Conservation (phyloP, 768 basidiomycete species). For the Russula compacta region DNA sequence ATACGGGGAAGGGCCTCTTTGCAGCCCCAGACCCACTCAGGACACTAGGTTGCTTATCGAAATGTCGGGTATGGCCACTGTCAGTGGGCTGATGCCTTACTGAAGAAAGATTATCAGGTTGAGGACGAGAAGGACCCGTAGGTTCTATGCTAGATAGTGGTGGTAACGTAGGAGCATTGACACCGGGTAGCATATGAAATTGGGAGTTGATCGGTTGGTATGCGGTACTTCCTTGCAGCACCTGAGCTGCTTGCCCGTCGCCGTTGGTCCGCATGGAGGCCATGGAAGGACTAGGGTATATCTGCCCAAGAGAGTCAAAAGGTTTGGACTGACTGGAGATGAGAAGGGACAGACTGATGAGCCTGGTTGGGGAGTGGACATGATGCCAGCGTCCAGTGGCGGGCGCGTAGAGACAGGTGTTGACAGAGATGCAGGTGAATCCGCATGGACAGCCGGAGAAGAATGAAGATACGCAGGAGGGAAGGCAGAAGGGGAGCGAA, state of each 20-base stretch:
- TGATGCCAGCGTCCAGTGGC: slow-evolving; percentile 22
- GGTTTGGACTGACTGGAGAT: background rate
- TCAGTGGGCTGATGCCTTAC: slow-evolving; percentile 49
- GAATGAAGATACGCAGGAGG: slow-evolving; percentile 47
- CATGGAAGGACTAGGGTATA: slow-evolving; percentile 12
- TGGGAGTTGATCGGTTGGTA: slow-evolving; percentile 9
- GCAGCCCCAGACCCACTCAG: slow-evolving; percentile 28
- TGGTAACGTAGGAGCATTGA: slow-evolving; percentile 15
- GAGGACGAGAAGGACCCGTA: slow-evolving; percentile 12
- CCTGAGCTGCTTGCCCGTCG: slow-evolving; percentile 5
- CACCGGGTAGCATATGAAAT: slow-evolving; percentile 7
- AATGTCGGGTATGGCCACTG: slow-evolving; percentile 23
- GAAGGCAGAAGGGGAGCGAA: slow-evolving; percentile 59
- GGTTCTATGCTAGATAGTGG: slow-evolving; percentile 19
- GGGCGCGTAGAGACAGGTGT: slow-evolving; percentile 31
- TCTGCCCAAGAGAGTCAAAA: slow-evolving; percentile 4
- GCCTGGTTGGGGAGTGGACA: slow-evolving; percentile 21
- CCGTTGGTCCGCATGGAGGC: background rate
- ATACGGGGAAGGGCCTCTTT: slow-evolving; percentile 54
- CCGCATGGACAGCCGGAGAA: slow-evolving; percentile 59
- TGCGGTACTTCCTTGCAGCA: slow-evolving; percentile 1
- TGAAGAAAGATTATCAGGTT: slow-evolving; percentile 46
- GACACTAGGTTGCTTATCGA: slow-evolving; percentile 21
- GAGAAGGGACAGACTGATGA: slow-evolving; percentile 24
- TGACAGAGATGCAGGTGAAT: slow-evolving; percentile 35